Percentiles rank a stretch among this genome's conserved stretches.
These are phyloP conservation scores for Chaetomium cochliodes DNA, from an alignment of 495 filamentous ascomycete genomes.

Conservation along the genomic window DNA sequence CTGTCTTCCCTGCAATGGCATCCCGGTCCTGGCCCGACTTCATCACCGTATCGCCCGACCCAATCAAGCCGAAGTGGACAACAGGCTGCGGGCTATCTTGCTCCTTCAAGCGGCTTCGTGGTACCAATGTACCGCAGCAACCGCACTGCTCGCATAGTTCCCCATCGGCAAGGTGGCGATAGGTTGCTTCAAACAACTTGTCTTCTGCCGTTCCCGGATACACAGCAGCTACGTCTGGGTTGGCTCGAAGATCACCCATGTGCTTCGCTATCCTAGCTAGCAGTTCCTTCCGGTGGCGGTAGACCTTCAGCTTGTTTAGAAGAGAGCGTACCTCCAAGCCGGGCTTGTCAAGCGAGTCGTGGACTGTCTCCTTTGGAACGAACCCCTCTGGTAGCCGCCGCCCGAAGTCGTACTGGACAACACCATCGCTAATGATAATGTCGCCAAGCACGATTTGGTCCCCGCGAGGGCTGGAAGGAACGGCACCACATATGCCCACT, in stretches of 20 bases:
- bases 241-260: conserved; percentile 22
- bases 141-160: background rate
- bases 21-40: conserved; percentile 34
- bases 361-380: conserved; percentile 33
- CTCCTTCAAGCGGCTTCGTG: conserved; percentile 1
- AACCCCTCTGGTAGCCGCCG: conserved; percentile 29
- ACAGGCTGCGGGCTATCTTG: background rate
- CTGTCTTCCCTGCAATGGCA: conserved; percentile 7
- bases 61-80: no score
- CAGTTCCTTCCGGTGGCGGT: conserved; percentile 9
- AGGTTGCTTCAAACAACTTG: conserved; percentile 32
- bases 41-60: conserved; percentile 34
- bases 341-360: conserved; percentile 34
- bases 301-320: conserved; percentile 18
- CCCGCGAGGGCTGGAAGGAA: no score
- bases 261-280: conserved; percentile 19
- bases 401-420: conserved; percentile 12
- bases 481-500: no score
- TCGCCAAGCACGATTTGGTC: no score
- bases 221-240: background rate
- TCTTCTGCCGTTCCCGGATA: conserved; percentile 36
- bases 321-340: conserved; percentile 32
- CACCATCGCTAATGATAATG: no score
- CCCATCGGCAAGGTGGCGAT: conserved; percentile 20
- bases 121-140: background rate